These are phyloP conservation scores for Heliamphora pulchella DNA, from an alignment of 179 eudicot genomes.

Conservation along the genomic window DNA sequence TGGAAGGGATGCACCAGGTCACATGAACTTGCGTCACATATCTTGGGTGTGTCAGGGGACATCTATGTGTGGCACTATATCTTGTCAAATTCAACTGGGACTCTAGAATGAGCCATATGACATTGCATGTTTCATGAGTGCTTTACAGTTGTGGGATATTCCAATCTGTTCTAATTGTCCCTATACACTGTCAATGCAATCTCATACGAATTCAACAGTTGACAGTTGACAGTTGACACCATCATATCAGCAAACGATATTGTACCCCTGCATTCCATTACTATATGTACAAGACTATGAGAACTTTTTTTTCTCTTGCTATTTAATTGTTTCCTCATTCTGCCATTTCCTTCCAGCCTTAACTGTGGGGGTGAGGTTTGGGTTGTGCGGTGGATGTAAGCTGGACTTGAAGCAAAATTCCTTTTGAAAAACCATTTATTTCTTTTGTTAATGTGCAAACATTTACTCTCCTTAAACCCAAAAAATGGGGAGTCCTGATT, in stretches of 20 bases:
- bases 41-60: neutral
- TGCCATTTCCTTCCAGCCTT: neutral
- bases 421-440: neutral
- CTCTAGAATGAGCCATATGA: neutral
- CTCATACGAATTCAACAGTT: neutral
- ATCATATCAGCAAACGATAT: neutral
- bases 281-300: neutral
- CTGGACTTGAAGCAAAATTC: neutral
- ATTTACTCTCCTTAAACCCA: neutral
- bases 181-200: neutral
- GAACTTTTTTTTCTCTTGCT: too few species aligned
- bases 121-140: neutral
- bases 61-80: neutral
- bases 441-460: neutral
- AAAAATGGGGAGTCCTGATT: neutral
- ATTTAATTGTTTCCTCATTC: neutral
- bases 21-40: neutral
- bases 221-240: neutral
- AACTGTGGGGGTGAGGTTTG: neutral
- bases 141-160: neutral
- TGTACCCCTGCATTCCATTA: neutral
- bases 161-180: neutral
- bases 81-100: neutral
- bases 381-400: neutral
- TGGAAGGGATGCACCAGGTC: neutral